phyloP scores from a whole-genome alignment of 352 stramenopile genomes.

The Phytophthora gonapodyides region DNA sequence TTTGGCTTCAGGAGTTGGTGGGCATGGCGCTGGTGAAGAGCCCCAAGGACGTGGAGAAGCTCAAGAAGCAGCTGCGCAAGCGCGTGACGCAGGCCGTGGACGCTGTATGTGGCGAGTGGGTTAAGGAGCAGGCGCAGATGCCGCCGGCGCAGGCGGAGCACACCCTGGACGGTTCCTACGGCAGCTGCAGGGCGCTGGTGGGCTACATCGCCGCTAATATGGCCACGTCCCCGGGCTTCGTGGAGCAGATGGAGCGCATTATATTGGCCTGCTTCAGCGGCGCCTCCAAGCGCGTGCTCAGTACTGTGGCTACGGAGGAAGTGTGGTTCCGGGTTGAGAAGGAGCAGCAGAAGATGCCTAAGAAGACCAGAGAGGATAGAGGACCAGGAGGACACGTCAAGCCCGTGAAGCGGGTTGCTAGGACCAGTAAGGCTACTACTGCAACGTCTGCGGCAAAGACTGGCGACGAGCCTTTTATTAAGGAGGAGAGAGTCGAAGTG shows the following conservation, averaged over 20 bases:
- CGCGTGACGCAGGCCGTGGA: constrained; percentile 53
- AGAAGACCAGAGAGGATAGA: not conserved
- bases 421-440: no score
- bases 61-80: constrained; percentile 32
- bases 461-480: constrained; percentile 22
- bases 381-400: constrained; percentile 3
- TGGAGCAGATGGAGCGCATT: constrained; percentile 72
- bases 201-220: constrained; percentile 63
- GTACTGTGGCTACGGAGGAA: constrained; percentile 51
- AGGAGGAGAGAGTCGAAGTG: constrained; percentile 23
- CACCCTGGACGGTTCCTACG: constrained; percentile 52
- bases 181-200: constrained; percentile 54
- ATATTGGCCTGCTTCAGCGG: constrained; percentile 70
- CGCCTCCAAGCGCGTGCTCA: constrained; percentile 53
- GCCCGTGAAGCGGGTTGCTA: not conserved
- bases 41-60: constrained; percentile 18
- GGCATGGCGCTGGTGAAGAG: constrained; percentile 6
- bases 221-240: constrained; percentile 56
- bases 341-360: not conserved
- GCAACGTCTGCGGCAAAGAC: not conserved
- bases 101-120: constrained; percentile 46
- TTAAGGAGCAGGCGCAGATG: constrained; percentile 22
- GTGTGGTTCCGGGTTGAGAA: constrained; percentile 47
- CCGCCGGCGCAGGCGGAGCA: constrained; percentile 11
- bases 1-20: not conserved